phyloP scores from a whole-genome alignment of 163 green algal species.

The Trebouxiophyceae sp. region DNA sequence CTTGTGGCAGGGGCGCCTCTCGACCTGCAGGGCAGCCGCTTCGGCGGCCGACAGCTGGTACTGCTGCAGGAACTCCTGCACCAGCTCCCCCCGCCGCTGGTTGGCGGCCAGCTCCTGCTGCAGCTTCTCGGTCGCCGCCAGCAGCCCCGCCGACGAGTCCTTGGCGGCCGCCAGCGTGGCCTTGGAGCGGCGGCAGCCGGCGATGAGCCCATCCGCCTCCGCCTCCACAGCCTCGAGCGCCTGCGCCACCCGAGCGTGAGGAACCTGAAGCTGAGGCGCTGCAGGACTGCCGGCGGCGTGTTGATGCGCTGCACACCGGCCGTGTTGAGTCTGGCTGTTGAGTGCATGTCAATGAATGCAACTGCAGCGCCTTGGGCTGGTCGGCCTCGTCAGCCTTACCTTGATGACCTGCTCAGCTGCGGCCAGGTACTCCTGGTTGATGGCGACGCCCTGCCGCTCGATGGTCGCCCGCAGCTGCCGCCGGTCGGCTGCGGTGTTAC shows the following conservation, averaged over 20 bases:
- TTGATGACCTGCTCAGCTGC: conserved; percentile 59
- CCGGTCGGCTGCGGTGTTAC: conserved; percentile 59
- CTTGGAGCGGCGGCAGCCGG: conserved; percentile 55
- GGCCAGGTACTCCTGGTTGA: conserved; percentile 61
- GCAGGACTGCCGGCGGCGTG: no score
- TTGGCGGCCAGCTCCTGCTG: conserved; percentile 50
- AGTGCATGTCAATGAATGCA: no score
- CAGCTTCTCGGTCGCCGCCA: conserved; percentile 68
- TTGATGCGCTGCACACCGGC: no score
- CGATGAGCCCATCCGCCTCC: conserved; percentile 60
- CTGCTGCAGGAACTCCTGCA: conserved; percentile 77
- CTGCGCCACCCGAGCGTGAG: conserved; percentile 25
- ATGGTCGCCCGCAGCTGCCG: conserved; percentile 64
- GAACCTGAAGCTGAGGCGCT: no score
- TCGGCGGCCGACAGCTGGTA: conserved; percentile 85
- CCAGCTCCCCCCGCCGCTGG: conserved; percentile 46
- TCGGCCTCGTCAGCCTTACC: conserved; percentile 35
- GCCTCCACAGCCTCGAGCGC: conserved; percentile 67
- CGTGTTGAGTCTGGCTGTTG: no score
- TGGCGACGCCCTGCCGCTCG: conserved; percentile 58
- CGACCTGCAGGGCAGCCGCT: conserved; percentile 44
- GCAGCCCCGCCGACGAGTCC: conserved; percentile 41
- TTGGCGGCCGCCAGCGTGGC: conserved; percentile 42
- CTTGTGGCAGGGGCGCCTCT: no score
- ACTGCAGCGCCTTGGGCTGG: conserved; percentile 67